phyloP scores from a whole-genome alignment of 1,284 basidiomycete genomes.

The Stygiomarasmius scandens region DNA sequence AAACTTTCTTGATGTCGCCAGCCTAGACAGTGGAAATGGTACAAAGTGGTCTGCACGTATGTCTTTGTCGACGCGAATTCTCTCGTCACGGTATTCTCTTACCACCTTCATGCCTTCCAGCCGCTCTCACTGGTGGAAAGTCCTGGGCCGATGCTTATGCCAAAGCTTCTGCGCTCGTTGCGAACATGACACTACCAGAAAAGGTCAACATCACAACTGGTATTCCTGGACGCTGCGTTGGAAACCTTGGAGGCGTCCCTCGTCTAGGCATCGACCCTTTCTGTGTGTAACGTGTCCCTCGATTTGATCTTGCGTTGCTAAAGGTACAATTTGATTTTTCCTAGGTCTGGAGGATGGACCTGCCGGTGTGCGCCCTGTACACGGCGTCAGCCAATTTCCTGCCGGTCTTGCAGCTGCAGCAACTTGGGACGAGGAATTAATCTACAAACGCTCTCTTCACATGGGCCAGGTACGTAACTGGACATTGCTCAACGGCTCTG shows the following conservation, averaged over 20 bases:
- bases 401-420: background rate
- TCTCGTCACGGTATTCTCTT: background rate
- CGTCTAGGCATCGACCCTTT: background rate
- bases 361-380: background rate
- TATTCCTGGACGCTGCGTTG: background rate
- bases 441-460: slow-evolving; percentile 57
- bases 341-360: background rate
- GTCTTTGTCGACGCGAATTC: background rate
- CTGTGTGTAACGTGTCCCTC: background rate
- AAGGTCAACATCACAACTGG: background rate
- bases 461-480: slow-evolving; percentile 61
- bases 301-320: background rate
- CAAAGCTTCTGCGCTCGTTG: background rate
- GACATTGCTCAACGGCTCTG: background rate
- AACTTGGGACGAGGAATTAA: slow-evolving; percentile 37
- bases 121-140: background rate
- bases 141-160: background rate
- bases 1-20: background rate
- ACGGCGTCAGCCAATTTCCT: background rate
- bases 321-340: background rate
- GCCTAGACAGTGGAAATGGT: background rate
- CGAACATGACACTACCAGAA: background rate
- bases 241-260: background rate
- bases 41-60: background rate
- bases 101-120: no score